Conservation (phyloP, 2,329 filamentous ascomycete species). For the Claviceps sp. region DNA sequence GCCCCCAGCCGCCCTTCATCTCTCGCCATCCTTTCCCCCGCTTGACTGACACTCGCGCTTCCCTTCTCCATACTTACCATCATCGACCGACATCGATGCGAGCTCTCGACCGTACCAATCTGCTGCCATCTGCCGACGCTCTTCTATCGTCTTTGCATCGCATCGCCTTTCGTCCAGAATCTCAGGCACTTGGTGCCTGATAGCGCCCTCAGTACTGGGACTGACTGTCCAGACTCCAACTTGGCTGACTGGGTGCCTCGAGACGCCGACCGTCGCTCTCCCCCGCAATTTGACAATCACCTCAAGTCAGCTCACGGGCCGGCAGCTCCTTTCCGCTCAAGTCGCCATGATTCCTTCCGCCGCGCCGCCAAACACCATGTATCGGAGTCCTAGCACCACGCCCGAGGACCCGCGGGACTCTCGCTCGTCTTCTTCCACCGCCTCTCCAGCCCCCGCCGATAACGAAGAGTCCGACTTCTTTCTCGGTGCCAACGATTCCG, state of each 20-base stretch:
- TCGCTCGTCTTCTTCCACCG: slow-evolving; percentile 53
- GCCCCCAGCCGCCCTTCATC: not conserved
- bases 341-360: slow-evolving; percentile 8
- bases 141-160: not conserved
- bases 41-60: not conserved
- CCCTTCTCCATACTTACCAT: not conserved
- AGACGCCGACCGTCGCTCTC: not conserved
- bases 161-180: not conserved
- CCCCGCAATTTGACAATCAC: not conserved
- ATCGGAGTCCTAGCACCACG: slow-evolving; percentile 8
- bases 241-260: slow-evolving; percentile 5
- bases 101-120: not conserved
- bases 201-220: not conserved
- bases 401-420: slow-evolving; percentile 35
- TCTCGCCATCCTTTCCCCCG: not conserved
- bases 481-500: slow-evolving; percentile 76
- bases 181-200: not conserved
- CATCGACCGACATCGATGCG: not conserved
- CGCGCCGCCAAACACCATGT: slow-evolving; percentile 9
- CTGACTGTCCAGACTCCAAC: slow-evolving; percentile 2
- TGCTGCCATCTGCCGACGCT: not conserved
- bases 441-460: slow-evolving; percentile 61
- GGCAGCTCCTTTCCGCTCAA: not conserved
- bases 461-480: slow-evolving; percentile 94
- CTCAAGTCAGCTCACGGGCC: not conserved